Conservation (phyloP, 2,329 filamentous ascomycete genomes). For the Ophiostoma sp. region DNA sequence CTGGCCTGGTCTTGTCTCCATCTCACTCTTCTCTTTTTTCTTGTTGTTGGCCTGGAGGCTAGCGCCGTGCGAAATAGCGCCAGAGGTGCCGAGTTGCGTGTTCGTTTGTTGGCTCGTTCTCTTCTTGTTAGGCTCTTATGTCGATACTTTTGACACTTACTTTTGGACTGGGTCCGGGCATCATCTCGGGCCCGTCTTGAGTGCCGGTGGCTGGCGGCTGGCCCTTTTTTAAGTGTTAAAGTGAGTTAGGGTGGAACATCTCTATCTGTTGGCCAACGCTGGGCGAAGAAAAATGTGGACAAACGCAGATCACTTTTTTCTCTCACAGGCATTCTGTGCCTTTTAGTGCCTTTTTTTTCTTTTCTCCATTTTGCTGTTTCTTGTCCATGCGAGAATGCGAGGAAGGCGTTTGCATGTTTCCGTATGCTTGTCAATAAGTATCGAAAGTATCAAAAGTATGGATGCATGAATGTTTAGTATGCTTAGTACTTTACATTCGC, state of each 20-base stretch:
- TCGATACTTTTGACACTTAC: no score
- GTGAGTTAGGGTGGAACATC: not conserved
- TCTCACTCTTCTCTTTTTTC: not conserved
- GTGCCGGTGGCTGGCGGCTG: conserved; percentile 13
- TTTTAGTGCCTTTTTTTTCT: not conserved
- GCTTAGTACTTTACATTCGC: not conserved
- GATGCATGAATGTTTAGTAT: not conserved
- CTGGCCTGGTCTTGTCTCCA: not conserved
- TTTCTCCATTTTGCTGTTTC: not conserved
- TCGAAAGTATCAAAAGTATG: no score
- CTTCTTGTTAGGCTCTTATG: no score
- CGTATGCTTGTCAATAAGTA: not conserved
- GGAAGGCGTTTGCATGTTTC: not conserved
- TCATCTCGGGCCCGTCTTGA: conserved; percentile 14
- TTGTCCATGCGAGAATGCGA: not conserved
- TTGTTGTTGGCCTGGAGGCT: not conserved
- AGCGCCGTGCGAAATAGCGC: not conserved
- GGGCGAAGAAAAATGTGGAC: not conserved
- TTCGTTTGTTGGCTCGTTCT: not conserved
- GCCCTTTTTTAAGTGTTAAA: not conserved
- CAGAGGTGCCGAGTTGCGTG: not conserved
- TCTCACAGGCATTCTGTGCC: not conserved
- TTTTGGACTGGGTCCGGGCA: not conserved
- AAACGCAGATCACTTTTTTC: not conserved
- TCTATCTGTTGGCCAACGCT: not conserved